Evolutionary conservation across 768 basidiomycete genomes (phyloP).

Genomic region (Boletales sp.): DNA sequence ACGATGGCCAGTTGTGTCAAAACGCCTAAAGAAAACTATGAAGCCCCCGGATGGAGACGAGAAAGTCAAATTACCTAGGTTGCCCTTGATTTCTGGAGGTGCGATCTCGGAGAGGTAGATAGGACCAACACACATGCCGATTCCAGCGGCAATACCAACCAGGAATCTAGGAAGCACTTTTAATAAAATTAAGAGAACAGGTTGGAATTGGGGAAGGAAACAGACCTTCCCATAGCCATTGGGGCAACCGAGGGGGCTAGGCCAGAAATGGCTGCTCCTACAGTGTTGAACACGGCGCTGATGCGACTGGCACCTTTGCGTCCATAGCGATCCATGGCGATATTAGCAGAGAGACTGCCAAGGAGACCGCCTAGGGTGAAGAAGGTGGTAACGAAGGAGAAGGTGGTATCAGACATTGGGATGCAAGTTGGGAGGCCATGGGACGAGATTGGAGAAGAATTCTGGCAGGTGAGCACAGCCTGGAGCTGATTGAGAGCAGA

Average conservation of each 20-base stretch:
- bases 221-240: slow-evolving; percentile 66
- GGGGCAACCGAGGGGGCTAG: slow-evolving; percentile 52
- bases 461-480: slow-evolving; percentile 68
- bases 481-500: slow-evolving; percentile 89
- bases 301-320: slow-evolving; percentile 62
- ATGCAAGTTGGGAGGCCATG: slow-evolving; percentile 69
- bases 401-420: slow-evolving; percentile 69
- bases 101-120: slow-evolving; percentile 85
- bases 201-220: background rate
- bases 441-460: slow-evolving; percentile 2
- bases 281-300: slow-evolving; percentile 51
- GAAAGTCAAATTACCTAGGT: slow-evolving; percentile 49
- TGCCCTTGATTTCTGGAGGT: slow-evolving; percentile 70
- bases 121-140: slow-evolving; percentile 77
- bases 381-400: slow-evolving; percentile 79
- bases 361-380: slow-evolving; percentile 87
- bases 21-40: slow-evolving; percentile 47
- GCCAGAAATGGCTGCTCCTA: slow-evolving; percentile 66
- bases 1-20: slow-evolving; percentile 83
- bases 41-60: background rate
- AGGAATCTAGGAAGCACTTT: slow-evolving; percentile 43
- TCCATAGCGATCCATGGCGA: slow-evolving; percentile 67
- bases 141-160: slow-evolving; percentile 67
- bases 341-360: slow-evolving; percentile 68
- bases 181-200: slow-evolving; percentile 2